Percentiles rank a stretch among this genome's conserved stretches.
These are phyloP conservation scores for Pleurotus cornucopiae DNA, from an alignment of 768 basidiomycete species.

Conservation along the genomic window DNA sequence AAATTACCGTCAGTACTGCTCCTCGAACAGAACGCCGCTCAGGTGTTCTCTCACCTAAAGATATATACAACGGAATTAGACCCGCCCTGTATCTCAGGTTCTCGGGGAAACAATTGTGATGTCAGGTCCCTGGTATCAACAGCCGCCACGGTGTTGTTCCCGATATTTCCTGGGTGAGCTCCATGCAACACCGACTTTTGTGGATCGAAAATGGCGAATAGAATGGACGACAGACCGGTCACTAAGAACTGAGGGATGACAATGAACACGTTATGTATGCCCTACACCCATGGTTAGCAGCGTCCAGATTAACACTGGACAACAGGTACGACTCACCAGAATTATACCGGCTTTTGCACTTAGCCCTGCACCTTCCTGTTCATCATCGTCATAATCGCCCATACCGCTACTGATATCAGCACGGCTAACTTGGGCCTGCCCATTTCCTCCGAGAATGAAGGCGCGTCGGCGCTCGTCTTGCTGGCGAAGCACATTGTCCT, in stretches of 20 bases:
- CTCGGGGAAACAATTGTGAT: constrained; percentile 12
- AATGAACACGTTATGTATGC: constrained; percentile 93
- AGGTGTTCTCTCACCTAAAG: constrained; percentile 56
- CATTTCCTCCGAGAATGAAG: constrained; percentile 34
- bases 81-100: constrained; percentile 16
- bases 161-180: constrained; percentile 20
- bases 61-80: constrained; percentile 78
- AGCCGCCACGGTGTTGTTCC: constrained; percentile 9
- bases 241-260: constrained; percentile 94
- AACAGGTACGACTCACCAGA: constrained; percentile 44
- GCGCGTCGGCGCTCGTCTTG: not conserved
- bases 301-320: not conserved
- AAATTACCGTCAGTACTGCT: not conserved
- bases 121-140: constrained; percentile 6
- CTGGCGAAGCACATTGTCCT: constrained; percentile 5
- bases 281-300: constrained; percentile 37
- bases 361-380: constrained; percentile 31
- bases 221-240: constrained; percentile 77
- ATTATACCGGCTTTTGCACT: constrained; percentile 88
- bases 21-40: not conserved
- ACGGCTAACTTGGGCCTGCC: constrained; percentile 45
- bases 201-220: constrained; percentile 85
- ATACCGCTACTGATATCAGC: constrained; percentile 30
- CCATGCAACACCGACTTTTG: constrained; percentile 37
- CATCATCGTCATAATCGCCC: constrained; percentile 25